Evolutionary conservation across 1,284 basidiomycete genomes (phyloP), one percentile per base, ranked within the genome.

Genomic region (Pisolithus thermaeus): DNA sequence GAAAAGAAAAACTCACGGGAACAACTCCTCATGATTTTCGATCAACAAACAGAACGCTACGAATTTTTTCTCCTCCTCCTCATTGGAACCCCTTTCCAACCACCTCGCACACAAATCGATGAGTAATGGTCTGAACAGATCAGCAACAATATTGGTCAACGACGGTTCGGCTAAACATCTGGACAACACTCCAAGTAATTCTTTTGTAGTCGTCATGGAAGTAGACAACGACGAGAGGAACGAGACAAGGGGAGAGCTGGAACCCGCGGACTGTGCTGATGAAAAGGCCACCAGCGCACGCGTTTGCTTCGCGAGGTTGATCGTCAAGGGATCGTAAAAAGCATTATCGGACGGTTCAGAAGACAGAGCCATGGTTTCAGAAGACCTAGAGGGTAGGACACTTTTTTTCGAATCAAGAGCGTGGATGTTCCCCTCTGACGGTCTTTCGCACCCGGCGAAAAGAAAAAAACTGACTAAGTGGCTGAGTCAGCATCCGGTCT

Each of bases 11-110:
- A 77, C 89, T 56, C 61, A 91, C 88, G 88, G 80, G 59, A 80
- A 90, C 37, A 91, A 68, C 64, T 91, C 87, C 61, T 83, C 79
- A 58, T 90, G 83, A 39, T 78, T 71, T 68, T 88, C 83, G 30
- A 90, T 61, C 50, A 87, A 70, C 47, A 79, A 62, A 63, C 73
- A 83, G 8, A 90, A 65, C 1, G 85, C 84, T 50, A 76, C 71
- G 23, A 90, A 66, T 59, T 79, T 78, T 39, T 77, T 72, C 57
- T 81, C 77, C 5, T 76, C 70, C 46, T 73, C 66, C 32, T 75
- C 63, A 37, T 72, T 66, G 18, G 32, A 35, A 14, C 5, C 32
- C 12, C 32, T 35, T 14, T 81, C 71, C 35, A 90, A 61, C 85
- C 85, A 90, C 60, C 84, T 69, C 11, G 84, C 81, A 59, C 80